Base-by-base conservation (phyloP, 2,329 filamentous ascomycete species). In the Escovopsis weberi region DNA sequence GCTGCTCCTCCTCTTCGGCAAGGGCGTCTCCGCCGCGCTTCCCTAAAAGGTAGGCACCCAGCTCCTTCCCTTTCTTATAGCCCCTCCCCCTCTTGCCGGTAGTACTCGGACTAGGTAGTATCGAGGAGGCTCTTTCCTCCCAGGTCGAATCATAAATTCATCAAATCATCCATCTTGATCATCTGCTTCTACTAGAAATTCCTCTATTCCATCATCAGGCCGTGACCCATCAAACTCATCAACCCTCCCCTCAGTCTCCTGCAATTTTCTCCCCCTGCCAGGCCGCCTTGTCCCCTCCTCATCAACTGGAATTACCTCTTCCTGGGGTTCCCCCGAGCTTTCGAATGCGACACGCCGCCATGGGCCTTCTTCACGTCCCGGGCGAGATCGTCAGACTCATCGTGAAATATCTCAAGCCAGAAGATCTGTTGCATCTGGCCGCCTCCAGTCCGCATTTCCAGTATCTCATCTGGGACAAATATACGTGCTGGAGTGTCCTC, bases 351-450 rank as follows among this genome's bases (percentile, higher is more conserved):
- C 6, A 19, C 12, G 19, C 40, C 28, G 35, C 12, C 36, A 62
- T 64, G 57, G 53, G 55, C 39, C 50, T 66, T 19, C 45, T 55
- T 33, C 49, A 45, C 12, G 45, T 84, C 11, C 79, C 80, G 0
- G 78, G 74, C 53, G 81, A 85, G 58, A 64, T 84, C n/a, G 59
- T 82, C 26, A 72, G 72, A 40, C 67, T 72, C 41, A 69, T 84
- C 41, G 65, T 70, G 7, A 62, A 63, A 6, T 59, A 66, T 43
- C 64, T 85, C 33, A 64, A 70, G 15, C 59, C 79, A 26, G 67
- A 75, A 38, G 76, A 82, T 48, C 65, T 75, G 34, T 68, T 77
- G 45, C 65, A 71, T 47, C 59, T 83, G 37, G 69, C 71, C 35
- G 62, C 66, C 38, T 68, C 67, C 36, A 75, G 73, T 47, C 65